These are phyloP conservation scores for Fusarium proliferatum DNA, from an alignment of 2,329 filamentous ascomycete genomes.

Conservation along the genomic window DNA sequence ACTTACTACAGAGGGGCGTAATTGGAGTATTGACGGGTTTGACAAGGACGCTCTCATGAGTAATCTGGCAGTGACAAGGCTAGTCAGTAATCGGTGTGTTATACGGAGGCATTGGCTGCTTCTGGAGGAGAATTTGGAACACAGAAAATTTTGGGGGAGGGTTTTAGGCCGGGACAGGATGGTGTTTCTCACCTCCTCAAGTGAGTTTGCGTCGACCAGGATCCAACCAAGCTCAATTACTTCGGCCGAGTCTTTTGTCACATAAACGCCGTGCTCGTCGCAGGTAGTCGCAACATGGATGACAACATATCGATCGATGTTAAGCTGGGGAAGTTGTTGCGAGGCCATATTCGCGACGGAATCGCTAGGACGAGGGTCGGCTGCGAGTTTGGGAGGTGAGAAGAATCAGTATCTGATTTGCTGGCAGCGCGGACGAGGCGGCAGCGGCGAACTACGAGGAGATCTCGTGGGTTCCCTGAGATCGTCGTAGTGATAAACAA, in stretches of 20 bases:
- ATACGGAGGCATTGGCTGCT: background rate
- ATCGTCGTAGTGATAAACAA: slow-evolving; percentile 34
- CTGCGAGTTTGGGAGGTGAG: slow-evolving; percentile 34
- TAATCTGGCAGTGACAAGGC: slow-evolving; percentile 69
- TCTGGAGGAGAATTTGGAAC: background rate
- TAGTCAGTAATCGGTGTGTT: slow-evolving; percentile 22
- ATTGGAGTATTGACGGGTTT: slow-evolving; percentile 99
- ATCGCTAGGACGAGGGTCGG: slow-evolving; percentile 41
- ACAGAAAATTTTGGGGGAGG: slow-evolving; percentile 8
- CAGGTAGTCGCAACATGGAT: slow-evolving; percentile 99
- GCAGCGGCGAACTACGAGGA: slow-evolving; percentile 26
- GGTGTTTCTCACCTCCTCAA: slow-evolving; percentile 81
- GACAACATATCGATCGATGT: slow-evolving; percentile 95
- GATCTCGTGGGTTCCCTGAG: slow-evolving; percentile 21
- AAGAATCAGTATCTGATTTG: slow-evolving; percentile 34
- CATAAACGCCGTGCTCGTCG: slow-evolving; percentile 98
- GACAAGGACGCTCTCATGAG: slow-evolving; percentile 95
- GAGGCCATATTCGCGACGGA: slow-evolving; percentile 52
- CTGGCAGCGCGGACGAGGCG: slow-evolving; percentile 27
- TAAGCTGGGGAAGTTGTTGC: slow-evolving; percentile 65
- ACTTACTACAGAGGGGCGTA: slow-evolving; percentile 98
- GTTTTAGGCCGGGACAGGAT: slow-evolving; percentile 9
- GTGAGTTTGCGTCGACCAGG: slow-evolving; percentile 87
- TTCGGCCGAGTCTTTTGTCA: slow-evolving; percentile 98
- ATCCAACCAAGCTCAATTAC: slow-evolving; percentile 99